Evolutionary conservation across 176 grass and related monocot species (phyloP).

Genomic region (Carex scoparia): DNA sequence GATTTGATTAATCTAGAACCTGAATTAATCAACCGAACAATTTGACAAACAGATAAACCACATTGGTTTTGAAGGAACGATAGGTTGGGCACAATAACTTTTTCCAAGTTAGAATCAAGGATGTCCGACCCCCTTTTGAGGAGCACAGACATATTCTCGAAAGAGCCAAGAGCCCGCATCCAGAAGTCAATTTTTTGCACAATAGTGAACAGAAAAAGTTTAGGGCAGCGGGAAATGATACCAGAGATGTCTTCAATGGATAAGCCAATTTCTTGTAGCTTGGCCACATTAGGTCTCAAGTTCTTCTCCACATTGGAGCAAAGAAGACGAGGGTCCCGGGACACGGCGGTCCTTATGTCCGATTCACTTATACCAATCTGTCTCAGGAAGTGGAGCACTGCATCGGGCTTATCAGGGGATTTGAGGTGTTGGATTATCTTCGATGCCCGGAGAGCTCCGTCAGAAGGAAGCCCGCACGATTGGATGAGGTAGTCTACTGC

Average conservation of each 20-base stretch:
- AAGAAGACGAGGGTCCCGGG: neutral
- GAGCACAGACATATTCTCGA: neutral
- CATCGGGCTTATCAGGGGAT: neutral
- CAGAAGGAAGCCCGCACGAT: neutral
- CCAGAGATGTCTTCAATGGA: neutral
- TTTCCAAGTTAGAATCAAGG: no score
- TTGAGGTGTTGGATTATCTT: neutral
- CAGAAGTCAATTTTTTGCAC: conserved; percentile 15
- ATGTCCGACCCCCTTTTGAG: neutral
- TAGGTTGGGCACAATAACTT: no score
- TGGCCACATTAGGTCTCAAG: neutral
- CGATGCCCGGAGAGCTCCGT: neutral
- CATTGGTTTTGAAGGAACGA: no score
- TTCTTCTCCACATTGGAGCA: neutral
- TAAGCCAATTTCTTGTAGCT: neutral
- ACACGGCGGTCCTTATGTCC: neutral
- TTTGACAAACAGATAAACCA: no score
- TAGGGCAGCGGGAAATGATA: neutral
- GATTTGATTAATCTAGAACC: no score
- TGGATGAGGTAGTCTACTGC: neutral
- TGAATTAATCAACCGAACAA: no score
- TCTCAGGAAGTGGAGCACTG: neutral
- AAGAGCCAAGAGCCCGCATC: neutral
- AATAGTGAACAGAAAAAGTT: neutral
- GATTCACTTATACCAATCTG: neutral